These are phyloP conservation scores for Helianthus annuus DNA, from an alignment of 129 eudicot genomes.

Conservation along the genomic window DNA sequence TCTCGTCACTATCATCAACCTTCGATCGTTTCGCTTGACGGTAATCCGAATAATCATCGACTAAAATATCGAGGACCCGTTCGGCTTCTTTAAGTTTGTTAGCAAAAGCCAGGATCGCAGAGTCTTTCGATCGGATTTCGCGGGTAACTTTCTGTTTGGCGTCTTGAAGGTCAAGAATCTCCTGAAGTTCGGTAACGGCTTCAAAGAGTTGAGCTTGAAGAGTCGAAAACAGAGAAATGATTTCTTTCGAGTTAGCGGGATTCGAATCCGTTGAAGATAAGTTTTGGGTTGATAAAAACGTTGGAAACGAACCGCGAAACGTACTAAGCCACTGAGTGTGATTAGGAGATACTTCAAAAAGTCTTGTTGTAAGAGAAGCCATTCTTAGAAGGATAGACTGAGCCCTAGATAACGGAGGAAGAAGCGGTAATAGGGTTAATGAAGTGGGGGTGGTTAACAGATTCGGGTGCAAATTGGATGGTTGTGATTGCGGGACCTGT, in stretches of 20 bases:
- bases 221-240: slow-evolving; percentile 55
- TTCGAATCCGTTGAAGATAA: slow-evolving; percentile 44
- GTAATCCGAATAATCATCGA: slow-evolving; percentile 88
- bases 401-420: slow-evolving; percentile 85
- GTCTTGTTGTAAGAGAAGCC: slow-evolving; percentile 72
- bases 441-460: slow-evolving; percentile 51
- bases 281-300: slow-evolving; percentile 59
- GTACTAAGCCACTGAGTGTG: slow-evolving; percentile 77
- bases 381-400: slow-evolving; percentile 78
- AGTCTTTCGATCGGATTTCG: slow-evolving; percentile 67
- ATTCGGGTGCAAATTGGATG: slow-evolving; percentile 44
- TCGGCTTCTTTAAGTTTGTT: slow-evolving; percentile 83
- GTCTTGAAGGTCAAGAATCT: slow-evolving; percentile 94
- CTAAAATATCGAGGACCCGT: slow-evolving; percentile 81
- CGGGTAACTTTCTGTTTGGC: slow-evolving; percentile 64
- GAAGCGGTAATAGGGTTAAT: slow-evolving; percentile 72
- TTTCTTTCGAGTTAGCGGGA: slow-evolving; percentile 62
- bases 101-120: slow-evolving; percentile 70
- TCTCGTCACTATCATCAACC: slow-evolving; percentile 42
- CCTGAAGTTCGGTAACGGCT: slow-evolving; percentile 93
- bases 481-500: slow-evolving; percentile 58
- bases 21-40: slow-evolving; percentile 69
- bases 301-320: slow-evolving; percentile 84
- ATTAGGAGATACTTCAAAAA: slow-evolving; percentile 87
- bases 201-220: slow-evolving; percentile 86